Evolutionary conservation across 495 filamentous ascomycete species (phyloP).

Genomic region (Penicillium roqueforti): DNA sequence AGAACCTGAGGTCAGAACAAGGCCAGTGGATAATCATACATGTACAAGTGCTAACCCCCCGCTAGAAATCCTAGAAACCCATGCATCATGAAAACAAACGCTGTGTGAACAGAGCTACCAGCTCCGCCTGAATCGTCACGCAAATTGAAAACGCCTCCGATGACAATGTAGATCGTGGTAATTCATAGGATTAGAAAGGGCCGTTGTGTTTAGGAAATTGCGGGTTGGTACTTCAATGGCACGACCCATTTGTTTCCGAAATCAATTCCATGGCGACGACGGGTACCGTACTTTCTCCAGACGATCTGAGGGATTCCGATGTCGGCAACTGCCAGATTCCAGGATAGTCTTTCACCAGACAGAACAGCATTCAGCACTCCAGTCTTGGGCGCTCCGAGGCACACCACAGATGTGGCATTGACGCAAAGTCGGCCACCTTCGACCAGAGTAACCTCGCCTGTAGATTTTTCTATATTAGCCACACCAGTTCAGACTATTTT

Average conservation of each 20-base stretch:
- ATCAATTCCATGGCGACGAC: constrained; percentile 72
- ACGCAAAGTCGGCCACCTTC: constrained; percentile 72
- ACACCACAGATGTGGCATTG: constrained; percentile 70
- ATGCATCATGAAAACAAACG: constrained; percentile 3
- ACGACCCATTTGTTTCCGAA: constrained; percentile 85
- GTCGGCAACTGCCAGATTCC: constrained; percentile 79
- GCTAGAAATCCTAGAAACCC: not conserved
- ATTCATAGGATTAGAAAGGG: constrained; percentile 1
- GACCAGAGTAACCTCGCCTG: constrained; percentile 49
- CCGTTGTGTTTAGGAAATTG: constrained; percentile 2
- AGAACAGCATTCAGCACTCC: constrained; percentile 71
- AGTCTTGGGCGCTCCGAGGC: constrained; percentile 77
- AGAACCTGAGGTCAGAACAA: not conserved
- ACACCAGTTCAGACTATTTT: constrained; percentile 21
- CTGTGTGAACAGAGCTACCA: not conserved
- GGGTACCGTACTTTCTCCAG: constrained; percentile 82
- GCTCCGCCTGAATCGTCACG: not conserved
- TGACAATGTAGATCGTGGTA: constrained; percentile 7
- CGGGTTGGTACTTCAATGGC: constrained; percentile 35
- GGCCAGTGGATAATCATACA: constrained; percentile 6
- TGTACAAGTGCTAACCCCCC: constrained; percentile 2
- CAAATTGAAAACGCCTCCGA: constrained; percentile 7
- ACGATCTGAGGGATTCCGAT: constrained; percentile 76
- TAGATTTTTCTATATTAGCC: constrained; percentile 6
- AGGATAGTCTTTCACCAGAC: constrained; percentile 52